phyloP scores from a whole-genome alignment of 2,329 filamentous ascomycete species.

The Fusarium agapanthi region DNA sequence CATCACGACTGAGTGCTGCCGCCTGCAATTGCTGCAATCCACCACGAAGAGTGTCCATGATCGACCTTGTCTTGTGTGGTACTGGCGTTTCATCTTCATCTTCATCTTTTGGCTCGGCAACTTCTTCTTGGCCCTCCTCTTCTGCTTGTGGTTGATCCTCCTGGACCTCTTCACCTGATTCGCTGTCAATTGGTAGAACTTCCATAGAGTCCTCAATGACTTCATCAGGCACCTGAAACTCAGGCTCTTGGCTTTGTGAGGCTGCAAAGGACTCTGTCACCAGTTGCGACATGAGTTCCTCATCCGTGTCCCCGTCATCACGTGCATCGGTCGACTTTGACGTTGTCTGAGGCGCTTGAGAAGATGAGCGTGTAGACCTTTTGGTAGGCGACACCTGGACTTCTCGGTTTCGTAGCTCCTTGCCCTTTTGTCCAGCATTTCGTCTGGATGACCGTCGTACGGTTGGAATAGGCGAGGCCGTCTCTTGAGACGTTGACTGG shows the following conservation, averaged over 20 bases:
- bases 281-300: slow-evolving; percentile 54
- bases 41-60: slow-evolving; percentile 47
- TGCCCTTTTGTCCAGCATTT: slow-evolving; percentile 32
- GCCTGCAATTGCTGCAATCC: slow-evolving; percentile 66
- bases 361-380: neutral
- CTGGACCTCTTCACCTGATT: neutral
- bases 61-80: slow-evolving; percentile 30
- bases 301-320: slow-evolving; percentile 50
- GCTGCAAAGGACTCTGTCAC: slow-evolving; percentile 53
- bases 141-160: neutral
- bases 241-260: slow-evolving; percentile 44
- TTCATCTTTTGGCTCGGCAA: neutral
- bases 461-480: slow-evolving; percentile 24
- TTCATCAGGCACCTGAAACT: slow-evolving; percentile 5
- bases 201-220: slow-evolving; percentile 38
- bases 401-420: slow-evolving; percentile 12
- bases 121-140: slow-evolving; percentile 1
- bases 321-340: slow-evolving; percentile 5
- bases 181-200: slow-evolving; percentile 8
- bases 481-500: slow-evolving; percentile 32
- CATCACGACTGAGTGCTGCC: slow-evolving; percentile 68
- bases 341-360: neutral
- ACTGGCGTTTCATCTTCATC: neutral
- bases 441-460: slow-evolving; percentile 39
- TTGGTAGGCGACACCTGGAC: slow-evolving; percentile 19